Percentiles rank a stretch among this genome's conserved stretches.
These are phyloP conservation scores for Geranium brycei DNA, from an alignment of 345 rosid species.

Conservation along the genomic window DNA sequence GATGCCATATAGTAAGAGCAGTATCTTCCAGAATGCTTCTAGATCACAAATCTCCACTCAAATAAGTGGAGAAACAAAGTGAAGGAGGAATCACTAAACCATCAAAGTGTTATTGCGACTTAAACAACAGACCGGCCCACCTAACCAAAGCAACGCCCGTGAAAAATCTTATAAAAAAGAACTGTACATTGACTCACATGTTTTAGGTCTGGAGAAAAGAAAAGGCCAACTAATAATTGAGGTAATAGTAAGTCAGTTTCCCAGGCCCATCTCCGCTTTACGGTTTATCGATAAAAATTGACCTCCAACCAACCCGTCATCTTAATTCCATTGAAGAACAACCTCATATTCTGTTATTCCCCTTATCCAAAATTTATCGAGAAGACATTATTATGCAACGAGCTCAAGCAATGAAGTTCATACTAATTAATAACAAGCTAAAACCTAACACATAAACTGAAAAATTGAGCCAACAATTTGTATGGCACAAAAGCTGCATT, in stretches of 20 bases:
- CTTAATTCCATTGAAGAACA: not conserved
- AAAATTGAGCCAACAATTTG: not conserved
- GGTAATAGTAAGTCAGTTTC: not conserved
- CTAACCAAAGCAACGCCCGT: not conserved
- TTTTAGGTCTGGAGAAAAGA: not conserved
- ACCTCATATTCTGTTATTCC: not conserved
- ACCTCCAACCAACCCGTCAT: not conserved
- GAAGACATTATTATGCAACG: not conserved
- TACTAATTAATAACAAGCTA: not conserved
- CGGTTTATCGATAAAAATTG: not conserved
- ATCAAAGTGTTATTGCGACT: not conserved
- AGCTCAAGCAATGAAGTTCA: not conserved
- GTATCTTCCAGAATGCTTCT: not conserved
- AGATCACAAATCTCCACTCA: not conserved
- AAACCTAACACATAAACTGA: too few species aligned
- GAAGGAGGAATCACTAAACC: not conserved
- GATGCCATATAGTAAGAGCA: not conserved
- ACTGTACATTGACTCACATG: not conserved
- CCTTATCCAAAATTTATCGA: not conserved
- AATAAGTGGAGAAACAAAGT: not conserved
- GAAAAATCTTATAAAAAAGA: not conserved
- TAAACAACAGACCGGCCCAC: not conserved
- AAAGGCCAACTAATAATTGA: not conserved
- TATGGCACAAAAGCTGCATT: not conserved
- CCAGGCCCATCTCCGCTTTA: not conserved